Evolutionary conservation across 2,329 filamentous ascomycete genomes (phyloP), one percentile per base, ranked within the genome.

Genomic region (Penicillium sp.): DNA sequence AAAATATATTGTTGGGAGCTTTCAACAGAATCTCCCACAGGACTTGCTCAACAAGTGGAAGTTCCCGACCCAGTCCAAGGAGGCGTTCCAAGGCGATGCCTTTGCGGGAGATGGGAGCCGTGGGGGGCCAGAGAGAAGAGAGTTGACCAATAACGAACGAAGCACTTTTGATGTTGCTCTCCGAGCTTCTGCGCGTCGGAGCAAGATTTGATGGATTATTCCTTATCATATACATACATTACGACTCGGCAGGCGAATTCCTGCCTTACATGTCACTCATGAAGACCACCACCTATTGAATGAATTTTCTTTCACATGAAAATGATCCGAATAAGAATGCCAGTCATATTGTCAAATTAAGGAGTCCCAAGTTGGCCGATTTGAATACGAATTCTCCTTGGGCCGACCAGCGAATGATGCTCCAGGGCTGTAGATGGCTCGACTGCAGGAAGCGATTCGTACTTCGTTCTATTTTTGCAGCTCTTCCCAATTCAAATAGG

Each of bases 41-140:
- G 81, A 82, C 50, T 82, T 91, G 63, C 75, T 75, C 35, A 79
- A 80, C 27, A 89, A 87, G 79, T 91, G 85, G 79, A 66, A 57
- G 18, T 69, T 71, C 46, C 64, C 57, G 1, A 63, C 55, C 1
- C 54, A 67, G 22, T 70, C 62, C 44, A 53, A 60, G 11, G 54
- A 63, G 4, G 43, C 46, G 1, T 58, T 61, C 49, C 56, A 56
- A 9, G 49, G 54, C 0, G 54, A 64, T 20, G 49, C 47, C 1
- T 67, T 66, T 53, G 54, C 18, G 15, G 64, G 61, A 3, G 71
- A 72, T 55, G 70, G 69, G 3, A 73, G 69, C 42, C 68, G 70
- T 12, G 65, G 70, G 25, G 69, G 70, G 0, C 69, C 69, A 0
- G 61, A 60, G 20, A 57, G 69, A 26, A 62, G 68, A 45, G 67